A percentile compares a stretch with the other conserved stretches of the same genome.
Evolutionary conservation across 2,329 filamentous ascomycete species (phyloP).

Genomic region (Apiospora aurea): DNA sequence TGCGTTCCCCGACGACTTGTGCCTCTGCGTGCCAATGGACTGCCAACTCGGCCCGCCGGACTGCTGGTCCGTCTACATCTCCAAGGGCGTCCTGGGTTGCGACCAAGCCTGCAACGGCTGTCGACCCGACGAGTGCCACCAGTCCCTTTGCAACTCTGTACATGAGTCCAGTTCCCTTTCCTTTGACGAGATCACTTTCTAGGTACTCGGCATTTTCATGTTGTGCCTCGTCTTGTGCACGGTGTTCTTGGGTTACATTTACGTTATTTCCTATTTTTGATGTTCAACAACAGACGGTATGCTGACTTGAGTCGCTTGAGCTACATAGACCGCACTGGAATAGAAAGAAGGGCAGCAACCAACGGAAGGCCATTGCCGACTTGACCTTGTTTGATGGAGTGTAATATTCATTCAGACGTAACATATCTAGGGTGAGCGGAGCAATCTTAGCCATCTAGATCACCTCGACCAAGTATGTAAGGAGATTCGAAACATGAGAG

Average conservation of each 20-base stretch:
- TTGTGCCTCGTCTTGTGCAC: no score
- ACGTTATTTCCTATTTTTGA: neutral
- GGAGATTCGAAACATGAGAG: slow-evolving; percentile 1
- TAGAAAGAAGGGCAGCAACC: no score
- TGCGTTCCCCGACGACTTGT: neutral
- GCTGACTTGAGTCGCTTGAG: no score
- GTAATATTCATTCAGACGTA: neutral
- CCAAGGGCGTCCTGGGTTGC: neutral
- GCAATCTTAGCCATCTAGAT: slow-evolving; percentile 1
- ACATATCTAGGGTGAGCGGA: slow-evolving; percentile 3
- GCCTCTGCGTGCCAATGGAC: neutral
- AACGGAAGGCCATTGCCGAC: neutral
- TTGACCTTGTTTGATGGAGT: neutral
- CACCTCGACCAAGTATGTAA: neutral
- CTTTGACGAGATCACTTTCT: no score
- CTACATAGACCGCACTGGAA: no score
- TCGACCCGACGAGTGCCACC: neutral
- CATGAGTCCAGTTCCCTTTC: neutral
- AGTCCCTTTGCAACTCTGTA: neutral
- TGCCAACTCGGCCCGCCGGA: neutral
- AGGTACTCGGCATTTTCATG: no score
- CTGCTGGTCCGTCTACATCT: neutral
- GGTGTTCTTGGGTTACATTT: no score
- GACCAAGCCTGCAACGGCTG: neutral
- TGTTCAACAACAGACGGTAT: no score